A percentile compares a stretch with the other conserved stretches of the same genome.
These are phyloP conservation scores for Purpureocillium takamizusanense DNA, from an alignment of 2,329 filamentous ascomycete genomes.

Conservation along the genomic window DNA sequence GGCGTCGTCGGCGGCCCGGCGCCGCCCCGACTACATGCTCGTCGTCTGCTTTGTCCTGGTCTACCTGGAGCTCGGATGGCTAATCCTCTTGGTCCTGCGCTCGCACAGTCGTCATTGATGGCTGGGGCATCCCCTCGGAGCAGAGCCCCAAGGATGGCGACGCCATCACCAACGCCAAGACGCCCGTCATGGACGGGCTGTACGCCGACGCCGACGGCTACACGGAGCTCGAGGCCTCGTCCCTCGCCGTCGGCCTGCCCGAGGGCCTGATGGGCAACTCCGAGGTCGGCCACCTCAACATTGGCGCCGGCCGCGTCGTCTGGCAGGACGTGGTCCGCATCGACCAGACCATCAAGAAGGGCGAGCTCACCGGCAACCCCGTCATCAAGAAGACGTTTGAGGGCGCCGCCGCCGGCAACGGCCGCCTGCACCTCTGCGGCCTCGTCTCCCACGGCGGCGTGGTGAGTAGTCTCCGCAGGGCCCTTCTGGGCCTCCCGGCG, in stretches of 20 bases:
- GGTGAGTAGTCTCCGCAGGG: constrained; percentile 34
- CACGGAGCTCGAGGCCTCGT: constrained; percentile 90
- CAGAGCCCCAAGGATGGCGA: constrained; percentile 81
- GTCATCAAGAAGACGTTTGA: constrained; percentile 72
- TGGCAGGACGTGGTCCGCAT: constrained; percentile 99
- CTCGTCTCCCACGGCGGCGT: constrained; percentile 94
- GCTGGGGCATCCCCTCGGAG: constrained; percentile 83
- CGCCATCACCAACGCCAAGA: constrained; percentile 88
- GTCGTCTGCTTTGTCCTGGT: constrained; percentile 42
- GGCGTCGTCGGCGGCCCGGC: neutral
- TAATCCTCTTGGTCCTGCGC: constrained; percentile 46
- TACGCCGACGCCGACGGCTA: constrained; percentile 75
- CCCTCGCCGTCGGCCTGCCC: constrained; percentile 87
- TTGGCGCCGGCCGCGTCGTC: constrained; percentile 91
- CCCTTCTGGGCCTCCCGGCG: neutral
- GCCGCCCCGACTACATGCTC: constrained; percentile 31
- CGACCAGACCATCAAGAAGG: constrained; percentile 83
- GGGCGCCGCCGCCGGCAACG: constrained; percentile 77
- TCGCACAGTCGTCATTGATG: constrained; percentile 87
- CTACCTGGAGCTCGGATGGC: constrained; percentile 49
- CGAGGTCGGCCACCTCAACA: constrained; percentile 97
- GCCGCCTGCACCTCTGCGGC: constrained; percentile 84
- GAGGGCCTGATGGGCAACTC: constrained; percentile 99
- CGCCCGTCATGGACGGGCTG: constrained; percentile 90
- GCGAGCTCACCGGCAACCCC: constrained; percentile 64